Conservation (phyloP, 208 protist genomes). For the Leishmania aethiopica region DNA sequence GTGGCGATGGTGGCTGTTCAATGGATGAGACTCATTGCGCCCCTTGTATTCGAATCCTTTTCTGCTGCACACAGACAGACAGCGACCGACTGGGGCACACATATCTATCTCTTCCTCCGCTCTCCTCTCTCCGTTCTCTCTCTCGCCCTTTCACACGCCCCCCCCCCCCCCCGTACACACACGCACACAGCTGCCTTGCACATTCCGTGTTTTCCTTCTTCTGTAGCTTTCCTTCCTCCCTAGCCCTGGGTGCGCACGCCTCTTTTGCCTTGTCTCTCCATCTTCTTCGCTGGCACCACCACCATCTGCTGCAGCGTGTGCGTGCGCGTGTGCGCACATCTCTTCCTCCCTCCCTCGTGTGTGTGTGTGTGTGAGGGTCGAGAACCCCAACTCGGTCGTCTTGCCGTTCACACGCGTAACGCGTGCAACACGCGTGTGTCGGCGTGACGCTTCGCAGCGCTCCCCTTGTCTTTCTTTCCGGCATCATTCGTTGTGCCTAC, state of each 20-base stretch:
- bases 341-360: not conserved
- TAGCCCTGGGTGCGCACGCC: not conserved
- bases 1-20: not conserved
- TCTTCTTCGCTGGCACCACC: not conserved
- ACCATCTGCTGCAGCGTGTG: not conserved
- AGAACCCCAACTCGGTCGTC: too few relatives aligned
- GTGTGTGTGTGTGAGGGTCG: not conserved
- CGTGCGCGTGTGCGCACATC: not conserved
- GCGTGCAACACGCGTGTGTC: not conserved
- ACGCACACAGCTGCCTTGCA: not conserved
- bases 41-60: not conserved
- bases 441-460: not conserved
- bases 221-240: not conserved
- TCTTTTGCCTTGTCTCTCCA: not conserved
- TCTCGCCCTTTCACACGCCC: not conserved
- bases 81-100: not conserved
- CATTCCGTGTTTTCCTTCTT: not conserved
- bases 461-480: not conserved
- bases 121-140: not conserved
- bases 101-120: not conserved
- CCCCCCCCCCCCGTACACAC: not conserved
- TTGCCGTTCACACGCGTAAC: too few relatives aligned
- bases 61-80: not conserved
- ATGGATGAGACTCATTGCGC: not conserved
- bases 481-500: not conserved